Conservation (phyloP, 306 rosid species). For the Trichosanthes cucumerina region DNA sequence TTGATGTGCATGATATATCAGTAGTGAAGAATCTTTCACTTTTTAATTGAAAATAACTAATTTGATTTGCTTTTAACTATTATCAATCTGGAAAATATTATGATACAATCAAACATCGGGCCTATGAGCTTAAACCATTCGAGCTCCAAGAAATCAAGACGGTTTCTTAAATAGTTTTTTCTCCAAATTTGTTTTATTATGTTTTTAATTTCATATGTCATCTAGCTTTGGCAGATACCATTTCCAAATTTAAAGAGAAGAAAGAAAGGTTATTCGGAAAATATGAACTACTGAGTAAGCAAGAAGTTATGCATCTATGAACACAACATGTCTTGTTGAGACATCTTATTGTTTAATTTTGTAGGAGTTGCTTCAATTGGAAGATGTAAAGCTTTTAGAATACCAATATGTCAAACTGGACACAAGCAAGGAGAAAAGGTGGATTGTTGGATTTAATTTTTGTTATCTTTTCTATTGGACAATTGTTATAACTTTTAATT, state of each 20-base stretch:
- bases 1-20: background rate
- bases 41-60: background rate
- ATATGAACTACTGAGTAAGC: slow-evolving; percentile 89
- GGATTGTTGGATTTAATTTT: no score
- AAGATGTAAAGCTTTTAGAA: no score
- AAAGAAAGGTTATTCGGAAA: slow-evolving; percentile 63
- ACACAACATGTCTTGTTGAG: background rate
- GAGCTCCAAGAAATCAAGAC: no score
- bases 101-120: no score
- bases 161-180: background rate
- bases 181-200: slow-evolving; percentile 3
- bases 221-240: slow-evolving; percentile 37
- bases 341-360: no score
- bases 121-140: no score
- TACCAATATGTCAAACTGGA: no score
- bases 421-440: no score
- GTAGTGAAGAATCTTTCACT: background rate
- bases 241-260: slow-evolving; percentile 84
- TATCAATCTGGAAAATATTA: background rate
- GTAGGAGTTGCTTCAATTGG: no score
- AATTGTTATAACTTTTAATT: no score
- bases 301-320: background rate
- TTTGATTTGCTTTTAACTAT: background rate
- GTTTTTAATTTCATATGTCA: background rate
- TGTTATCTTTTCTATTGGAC: no score